Conservation (phyloP, 1,284 basidiomycete species). For the Apiotrichum brassicae region DNA sequence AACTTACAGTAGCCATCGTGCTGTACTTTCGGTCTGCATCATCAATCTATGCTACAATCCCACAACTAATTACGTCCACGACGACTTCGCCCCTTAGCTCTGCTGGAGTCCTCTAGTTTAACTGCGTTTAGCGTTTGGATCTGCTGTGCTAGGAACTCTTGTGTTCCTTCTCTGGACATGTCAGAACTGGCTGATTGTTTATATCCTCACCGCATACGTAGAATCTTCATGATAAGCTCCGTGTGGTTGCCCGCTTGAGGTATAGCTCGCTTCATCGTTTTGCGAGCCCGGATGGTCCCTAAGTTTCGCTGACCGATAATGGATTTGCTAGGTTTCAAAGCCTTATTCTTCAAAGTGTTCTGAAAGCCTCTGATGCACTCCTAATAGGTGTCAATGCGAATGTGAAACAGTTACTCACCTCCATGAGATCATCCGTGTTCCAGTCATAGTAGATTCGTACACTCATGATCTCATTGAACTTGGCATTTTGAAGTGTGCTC, state of each 20-base stretch:
- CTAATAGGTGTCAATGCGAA: constrained; percentile 26
- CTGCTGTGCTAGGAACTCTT: constrained; percentile 84
- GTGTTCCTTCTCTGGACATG: constrained; percentile 60
- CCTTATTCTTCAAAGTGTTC: constrained; percentile 63
- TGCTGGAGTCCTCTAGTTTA: constrained; percentile 18
- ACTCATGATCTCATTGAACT: constrained; percentile 86
- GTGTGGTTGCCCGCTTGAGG: constrained; percentile 58
- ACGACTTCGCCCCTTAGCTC: background rate
- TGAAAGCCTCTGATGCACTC: constrained; percentile 80
- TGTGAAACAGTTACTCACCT: constrained; percentile 45
- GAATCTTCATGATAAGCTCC: constrained; percentile 84
- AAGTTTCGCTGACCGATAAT: constrained; percentile 78
- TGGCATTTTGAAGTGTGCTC: constrained; percentile 87
- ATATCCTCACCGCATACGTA: constrained; percentile 88
- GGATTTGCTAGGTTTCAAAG: constrained; percentile 83
- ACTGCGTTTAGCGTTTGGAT: constrained; percentile 47
- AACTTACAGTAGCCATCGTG: background rate
- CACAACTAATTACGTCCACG: background rate
- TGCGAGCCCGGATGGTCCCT: constrained; percentile 91
- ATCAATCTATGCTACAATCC: constrained; percentile 4
- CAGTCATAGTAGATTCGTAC: constrained; percentile 91
- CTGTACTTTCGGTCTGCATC: too few species aligned
- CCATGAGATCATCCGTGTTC: constrained; percentile 88
- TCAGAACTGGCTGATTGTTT: constrained; percentile 11
- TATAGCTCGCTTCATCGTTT: constrained; percentile 81